Evolutionary conservation across 2,329 filamentous ascomycete genomes (phyloP), one percentile per base, ranked within the genome.

Genomic region (Balansia obtecta): DNA sequence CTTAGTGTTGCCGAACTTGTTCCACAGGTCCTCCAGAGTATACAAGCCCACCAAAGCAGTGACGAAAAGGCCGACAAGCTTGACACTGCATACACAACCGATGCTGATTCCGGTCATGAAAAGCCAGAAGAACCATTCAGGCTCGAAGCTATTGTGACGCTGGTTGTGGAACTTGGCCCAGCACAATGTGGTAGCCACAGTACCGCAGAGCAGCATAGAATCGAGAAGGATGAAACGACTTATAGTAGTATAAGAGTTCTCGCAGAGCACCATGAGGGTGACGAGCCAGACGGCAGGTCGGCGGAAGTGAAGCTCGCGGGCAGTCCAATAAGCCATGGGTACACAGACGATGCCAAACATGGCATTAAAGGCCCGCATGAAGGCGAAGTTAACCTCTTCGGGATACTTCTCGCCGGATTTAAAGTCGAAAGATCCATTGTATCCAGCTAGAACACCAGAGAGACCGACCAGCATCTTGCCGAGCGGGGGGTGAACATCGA

Each of bases 341-440:
- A 98, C 83, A 64, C 88, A 96, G 53, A 93, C 75, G 54, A 90
- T 91, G 53, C 93, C 93, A 66, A 97, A 98, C 55, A 88, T 81
- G 56, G 91, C 86, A 67, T 97, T 98, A 79, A 98, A 98, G 54
- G 91, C 79, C 60, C 93, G 88, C 94, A 98, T 98, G 65, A 95
- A 95, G 60, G 90, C 94, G 69, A 95, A 98, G 74, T 98, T 85
- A 64, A 98, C 77, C 62, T 97, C 88, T 58, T 83, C 81, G 11
- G 93, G 93, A 66, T 98, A 98, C 50, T 80, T 89, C 64, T 97
- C 93, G 65, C 93, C 93, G 49, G 91, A 97, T 71, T 98, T 98
- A 79, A 98, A 98, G 65, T 98, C 93, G 70, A 98, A 98, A 4
- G 91, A 94, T 52, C 93, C 93, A 73, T 98, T 98, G 76, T 98